Conservation (phyloP, 495 filamentous ascomycete genomes). For the Alectoria sarmentosa region DNA sequence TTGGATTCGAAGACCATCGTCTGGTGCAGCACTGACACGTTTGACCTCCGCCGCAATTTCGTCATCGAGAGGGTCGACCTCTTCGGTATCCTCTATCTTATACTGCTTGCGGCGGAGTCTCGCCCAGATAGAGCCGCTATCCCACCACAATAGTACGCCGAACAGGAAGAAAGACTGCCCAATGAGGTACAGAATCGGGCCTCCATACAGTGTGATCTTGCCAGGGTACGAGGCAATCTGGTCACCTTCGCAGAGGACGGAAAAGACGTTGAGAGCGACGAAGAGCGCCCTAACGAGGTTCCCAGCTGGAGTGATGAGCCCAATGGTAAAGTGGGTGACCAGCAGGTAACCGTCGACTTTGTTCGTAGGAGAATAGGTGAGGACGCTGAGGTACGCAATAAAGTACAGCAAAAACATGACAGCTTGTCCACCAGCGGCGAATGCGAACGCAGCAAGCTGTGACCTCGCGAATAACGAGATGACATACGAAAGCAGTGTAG, state of each 20-base stretch:
- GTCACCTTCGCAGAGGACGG: conserved; percentile 57
- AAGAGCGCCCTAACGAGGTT: conserved; percentile 64
- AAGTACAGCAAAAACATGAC: conserved; percentile 74
- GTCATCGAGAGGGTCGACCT: conserved; percentile 36
- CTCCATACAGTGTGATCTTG: conserved; percentile 64
- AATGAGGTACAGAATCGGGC: conserved; percentile 70
- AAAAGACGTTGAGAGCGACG: conserved; percentile 71
- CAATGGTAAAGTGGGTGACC: conserved; percentile 61
- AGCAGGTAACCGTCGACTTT: conserved; percentile 20
- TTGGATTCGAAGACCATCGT: conserved; percentile 66
- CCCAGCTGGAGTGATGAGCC: conserved; percentile 59
- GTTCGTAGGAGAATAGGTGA: conserved; percentile 57
- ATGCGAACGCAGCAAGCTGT: conserved; percentile 67
- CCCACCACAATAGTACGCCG: conserved; percentile 59
- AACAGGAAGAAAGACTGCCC: conserved; percentile 62
- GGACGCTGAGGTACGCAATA: conserved; percentile 59
- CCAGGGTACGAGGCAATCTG: conserved; percentile 59
- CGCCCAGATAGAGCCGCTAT: conserved; percentile 53
- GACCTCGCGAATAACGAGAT: conserved; percentile 61
- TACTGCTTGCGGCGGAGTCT: conserved; percentile 33
- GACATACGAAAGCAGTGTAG: conserved; percentile 63
- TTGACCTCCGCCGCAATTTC: conserved; percentile 43
- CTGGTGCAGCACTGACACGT: conserved; percentile 37
- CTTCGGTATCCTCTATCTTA: conserved; percentile 38
- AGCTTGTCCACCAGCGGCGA: conserved; percentile 64